These are phyloP conservation scores for Coemansia sp. DNA, from an alignment of 192 early-diverging fungal genomes.

Conservation along the genomic window DNA sequence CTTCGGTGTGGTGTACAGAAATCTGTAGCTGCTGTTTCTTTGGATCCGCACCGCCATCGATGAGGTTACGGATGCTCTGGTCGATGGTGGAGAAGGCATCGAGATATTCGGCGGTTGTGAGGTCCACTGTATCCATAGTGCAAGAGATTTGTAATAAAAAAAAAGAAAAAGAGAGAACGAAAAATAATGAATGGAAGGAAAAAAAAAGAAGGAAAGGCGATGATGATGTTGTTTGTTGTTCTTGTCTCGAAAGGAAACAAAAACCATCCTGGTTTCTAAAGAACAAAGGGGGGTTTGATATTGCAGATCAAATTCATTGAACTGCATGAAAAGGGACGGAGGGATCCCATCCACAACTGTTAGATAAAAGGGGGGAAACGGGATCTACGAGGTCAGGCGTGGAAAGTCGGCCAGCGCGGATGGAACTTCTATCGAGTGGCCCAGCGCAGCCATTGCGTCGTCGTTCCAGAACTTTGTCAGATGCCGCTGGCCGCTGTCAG, in stretches of 20 bases:
- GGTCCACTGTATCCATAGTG: background rate
- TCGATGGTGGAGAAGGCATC: conserved; percentile 38
- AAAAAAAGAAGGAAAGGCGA: background rate
- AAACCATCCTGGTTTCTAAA: background rate
- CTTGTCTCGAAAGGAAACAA: background rate
- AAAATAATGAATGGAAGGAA: background rate
- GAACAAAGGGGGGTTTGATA: background rate
- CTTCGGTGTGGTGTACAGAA: background rate
- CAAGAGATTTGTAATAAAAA: no score
- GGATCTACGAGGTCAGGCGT: background rate
- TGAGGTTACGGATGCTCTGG: conserved; percentile 38
- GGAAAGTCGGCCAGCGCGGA: conserved; percentile 23
- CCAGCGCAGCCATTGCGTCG: conserved; percentile 24
- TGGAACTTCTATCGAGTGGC: conserved; percentile 13
- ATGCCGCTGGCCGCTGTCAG: conserved; percentile 89
- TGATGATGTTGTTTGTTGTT: background rate
- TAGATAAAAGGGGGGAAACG: no score
- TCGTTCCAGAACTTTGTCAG: conserved; percentile 91
- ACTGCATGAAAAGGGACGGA: no score
- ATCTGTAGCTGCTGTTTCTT: background rate
- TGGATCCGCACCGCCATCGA: conserved; percentile 7
- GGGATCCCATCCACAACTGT: no score
- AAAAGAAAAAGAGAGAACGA: background rate
- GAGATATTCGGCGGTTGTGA: conserved; percentile 24
- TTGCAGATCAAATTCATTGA: no score